Conservation (phyloP, 352 stramenopile genomes). For the Globisporangium abappressorium region DNA sequence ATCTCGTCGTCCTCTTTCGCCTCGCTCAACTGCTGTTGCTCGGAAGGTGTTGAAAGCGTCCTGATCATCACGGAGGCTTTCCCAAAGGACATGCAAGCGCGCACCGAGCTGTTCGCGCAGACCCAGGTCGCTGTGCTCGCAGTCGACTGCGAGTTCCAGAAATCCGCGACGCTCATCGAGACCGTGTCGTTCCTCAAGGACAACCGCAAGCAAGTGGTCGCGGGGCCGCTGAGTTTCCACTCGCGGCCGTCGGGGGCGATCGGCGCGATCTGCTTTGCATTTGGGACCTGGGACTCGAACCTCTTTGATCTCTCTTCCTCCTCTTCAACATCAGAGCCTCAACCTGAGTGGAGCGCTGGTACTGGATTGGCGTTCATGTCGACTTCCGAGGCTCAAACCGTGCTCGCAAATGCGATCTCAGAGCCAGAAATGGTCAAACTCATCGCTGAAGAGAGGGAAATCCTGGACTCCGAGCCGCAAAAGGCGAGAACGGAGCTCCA, state of each 20-base stretch:
- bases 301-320: slow-evolving; percentile 24
- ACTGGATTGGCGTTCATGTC: slow-evolving; percentile 16
- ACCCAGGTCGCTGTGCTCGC: slow-evolving; percentile 34
- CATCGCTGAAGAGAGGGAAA: not conserved
- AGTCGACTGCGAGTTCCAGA: slow-evolving; percentile 39
- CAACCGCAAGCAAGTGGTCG: slow-evolving; percentile 32
- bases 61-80: slow-evolving; percentile 38
- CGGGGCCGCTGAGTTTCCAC: slow-evolving; percentile 37
- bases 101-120: slow-evolving; percentile 24
- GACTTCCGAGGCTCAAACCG: slow-evolving; percentile 6
- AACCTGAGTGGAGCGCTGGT: not conserved
- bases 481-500: not conserved
- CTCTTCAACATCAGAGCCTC: not conserved
- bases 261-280: slow-evolving; percentile 44
- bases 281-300: slow-evolving; percentile 33
- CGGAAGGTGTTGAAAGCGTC: not conserved
- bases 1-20: not conserved
- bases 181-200: slow-evolving; percentile 57
- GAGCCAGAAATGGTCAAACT: slow-evolving; percentile 14
- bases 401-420: slow-evolving; percentile 5
- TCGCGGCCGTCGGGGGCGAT: slow-evolving; percentile 39
- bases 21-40: not conserved
- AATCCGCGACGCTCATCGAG: slow-evolving; percentile 28
- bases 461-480: not conserved
- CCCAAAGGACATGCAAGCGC: slow-evolving; percentile 32